Percentiles rank a stretch among this genome's conserved stretches.
phyloP scores from a whole-genome alignment of 2,329 filamentous ascomycete genomes.

The Fonsecaea multimorphosa region DNA sequence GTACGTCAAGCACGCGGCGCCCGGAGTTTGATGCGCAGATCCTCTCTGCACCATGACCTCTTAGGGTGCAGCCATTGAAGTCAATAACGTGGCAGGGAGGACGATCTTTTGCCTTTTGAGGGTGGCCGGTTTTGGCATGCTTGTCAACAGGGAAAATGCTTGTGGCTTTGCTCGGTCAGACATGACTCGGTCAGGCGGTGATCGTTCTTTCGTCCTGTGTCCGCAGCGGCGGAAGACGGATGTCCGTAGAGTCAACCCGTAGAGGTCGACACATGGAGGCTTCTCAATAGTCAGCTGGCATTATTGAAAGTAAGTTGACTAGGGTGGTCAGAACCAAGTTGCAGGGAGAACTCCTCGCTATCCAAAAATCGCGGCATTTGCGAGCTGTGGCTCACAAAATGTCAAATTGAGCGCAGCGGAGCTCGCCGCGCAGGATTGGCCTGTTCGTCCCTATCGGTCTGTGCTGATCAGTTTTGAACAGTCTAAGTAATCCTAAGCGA shows the following conservation, averaged over 20 bases:
- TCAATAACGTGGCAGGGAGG: neutral
- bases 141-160: conserved; percentile 25
- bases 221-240: neutral
- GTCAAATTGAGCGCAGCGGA: neutral
- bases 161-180: conserved; percentile 19
- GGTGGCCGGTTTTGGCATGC: neutral
- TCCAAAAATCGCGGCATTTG: neutral
- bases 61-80: conserved; percentile 8
- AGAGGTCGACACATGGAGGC: neutral
- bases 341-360: neutral
- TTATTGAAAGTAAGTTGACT: neutral
- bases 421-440: neutral
- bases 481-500: neutral
- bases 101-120: conserved; percentile 17
- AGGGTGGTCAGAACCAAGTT: neutral
- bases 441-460: neutral
- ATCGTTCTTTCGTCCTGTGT: conserved; percentile 4
- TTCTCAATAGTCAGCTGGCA: neutral
- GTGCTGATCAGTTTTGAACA: neutral
- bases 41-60: conserved; percentile 23
- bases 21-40: conserved; percentile 14
- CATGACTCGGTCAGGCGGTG: neutral
- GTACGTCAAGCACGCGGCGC: conserved; percentile 21
- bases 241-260: neutral
- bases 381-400: neutral